Conservation (phyloP, 805 yeast species). For the Hanseniaspora occidentalis region DNA sequence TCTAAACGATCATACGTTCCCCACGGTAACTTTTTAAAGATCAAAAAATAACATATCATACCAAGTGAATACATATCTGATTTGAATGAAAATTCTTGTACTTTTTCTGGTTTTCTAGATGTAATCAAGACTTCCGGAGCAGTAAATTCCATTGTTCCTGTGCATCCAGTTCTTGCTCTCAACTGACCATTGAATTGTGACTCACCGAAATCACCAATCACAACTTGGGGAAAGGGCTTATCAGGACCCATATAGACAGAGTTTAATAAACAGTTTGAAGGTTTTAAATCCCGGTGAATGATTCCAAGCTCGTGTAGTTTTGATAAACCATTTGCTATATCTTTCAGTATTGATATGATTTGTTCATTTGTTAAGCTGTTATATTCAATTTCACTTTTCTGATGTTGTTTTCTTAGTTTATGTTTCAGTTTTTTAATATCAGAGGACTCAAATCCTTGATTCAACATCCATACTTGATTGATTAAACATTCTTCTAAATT, state of each 20-base stretch:
- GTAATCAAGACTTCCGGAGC: slow-evolving; percentile 66
- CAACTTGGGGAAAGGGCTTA: slow-evolving; percentile 43
- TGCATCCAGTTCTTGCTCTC: slow-evolving; percentile 63
- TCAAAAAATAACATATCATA: slow-evolving; percentile 62
- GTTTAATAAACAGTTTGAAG: slow-evolving; percentile 66
- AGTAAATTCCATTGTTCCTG: slow-evolving; percentile 79
- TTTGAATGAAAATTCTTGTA: slow-evolving; percentile 53
- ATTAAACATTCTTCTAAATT: slow-evolving; percentile 59
- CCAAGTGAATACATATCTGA: slow-evolving; percentile 81
- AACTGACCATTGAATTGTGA: slow-evolving; percentile 60
- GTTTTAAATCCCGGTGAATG: slow-evolving; percentile 82
- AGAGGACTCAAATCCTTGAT: slow-evolving; percentile 25
- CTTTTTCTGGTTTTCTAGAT: slow-evolving; percentile 25
- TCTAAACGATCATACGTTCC: slow-evolving; percentile 14
- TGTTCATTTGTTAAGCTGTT: slow-evolving; percentile 40
- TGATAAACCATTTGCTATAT: slow-evolving; percentile 55
- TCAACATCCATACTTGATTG: slow-evolving; percentile 20
- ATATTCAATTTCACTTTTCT: slow-evolving; percentile 1
- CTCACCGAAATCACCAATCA: slow-evolving; percentile 86
- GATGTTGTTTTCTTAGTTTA: slow-evolving; percentile 16
- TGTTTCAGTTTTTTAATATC: slow-evolving; percentile 28
- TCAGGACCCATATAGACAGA: slow-evolving; percentile 14
- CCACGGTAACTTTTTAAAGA: slow-evolving; percentile 64
- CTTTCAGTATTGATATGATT: slow-evolving; percentile 54
- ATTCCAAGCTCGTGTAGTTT: slow-evolving; percentile 65